phyloP scores from a whole-genome alignment of 1,284 basidiomycete species.

The Athelia psychrophila region DNA sequence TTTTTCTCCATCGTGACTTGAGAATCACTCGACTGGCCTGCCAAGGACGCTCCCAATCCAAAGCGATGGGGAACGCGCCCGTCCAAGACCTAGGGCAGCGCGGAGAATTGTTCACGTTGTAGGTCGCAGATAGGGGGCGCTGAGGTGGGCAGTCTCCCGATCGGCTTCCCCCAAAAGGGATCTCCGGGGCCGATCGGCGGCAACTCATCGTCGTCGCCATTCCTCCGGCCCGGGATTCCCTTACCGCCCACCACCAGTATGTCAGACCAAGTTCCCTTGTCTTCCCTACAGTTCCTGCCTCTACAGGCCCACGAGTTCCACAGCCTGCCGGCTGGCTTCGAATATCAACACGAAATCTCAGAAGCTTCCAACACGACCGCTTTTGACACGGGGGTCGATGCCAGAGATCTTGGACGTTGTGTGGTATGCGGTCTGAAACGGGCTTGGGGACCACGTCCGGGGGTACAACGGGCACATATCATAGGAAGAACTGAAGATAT shows the following conservation, averaged over 20 bases:
- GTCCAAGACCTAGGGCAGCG: constrained; percentile 66
- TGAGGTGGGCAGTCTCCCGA: too few relatives aligned
- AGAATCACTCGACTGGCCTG: constrained; percentile 53
- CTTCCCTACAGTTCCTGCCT: neutral
- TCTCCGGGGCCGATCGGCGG: too few relatives aligned
- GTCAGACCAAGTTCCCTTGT: neutral
- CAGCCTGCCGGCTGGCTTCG: constrained; percentile 1
- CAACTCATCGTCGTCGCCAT: too few relatives aligned
- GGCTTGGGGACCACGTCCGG: neutral
- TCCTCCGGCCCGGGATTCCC: too few relatives aligned
- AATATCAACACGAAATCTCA: neutral
- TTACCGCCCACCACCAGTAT: too few relatives aligned
- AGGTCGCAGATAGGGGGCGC: neutral
- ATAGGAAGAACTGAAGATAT: neutral
- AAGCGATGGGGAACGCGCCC: constrained; percentile 78
- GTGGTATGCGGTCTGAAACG: neutral
- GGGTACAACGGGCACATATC: neutral
- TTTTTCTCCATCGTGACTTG: constrained; percentile 16
- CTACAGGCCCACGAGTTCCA: neutral
- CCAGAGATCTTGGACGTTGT: constrained; percentile 1
- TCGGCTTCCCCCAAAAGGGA: too few relatives aligned
- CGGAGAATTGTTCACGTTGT: constrained; percentile 1
- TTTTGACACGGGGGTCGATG: constrained; percentile 1
- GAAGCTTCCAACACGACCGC: constrained; percentile 1
- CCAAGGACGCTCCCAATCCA: constrained; percentile 97